These are phyloP conservation scores for Dictyostelium capitatum DNA, from an alignment of 78 protist species.

Conservation along the genomic window DNA sequence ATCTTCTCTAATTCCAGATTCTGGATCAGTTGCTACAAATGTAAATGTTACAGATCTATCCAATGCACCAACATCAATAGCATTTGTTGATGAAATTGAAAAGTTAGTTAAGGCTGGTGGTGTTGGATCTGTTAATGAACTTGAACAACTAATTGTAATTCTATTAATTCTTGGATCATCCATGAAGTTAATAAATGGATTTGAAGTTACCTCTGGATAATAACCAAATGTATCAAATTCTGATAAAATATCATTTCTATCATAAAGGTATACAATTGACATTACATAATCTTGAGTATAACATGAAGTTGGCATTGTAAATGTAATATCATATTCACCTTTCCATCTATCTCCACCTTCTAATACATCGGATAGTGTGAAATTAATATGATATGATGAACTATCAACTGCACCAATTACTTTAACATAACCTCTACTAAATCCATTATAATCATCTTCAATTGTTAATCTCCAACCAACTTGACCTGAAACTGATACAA, in stretches of 20 bases:
- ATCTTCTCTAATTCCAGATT: neutral
- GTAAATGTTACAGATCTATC: neutral
- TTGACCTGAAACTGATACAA: neutral
- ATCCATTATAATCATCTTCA: constrained; percentile 6
- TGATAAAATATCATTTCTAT: neutral
- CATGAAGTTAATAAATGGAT: constrained; percentile 2
- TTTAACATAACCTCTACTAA: neutral
- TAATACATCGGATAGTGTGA: neutral
- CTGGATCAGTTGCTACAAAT: neutral
- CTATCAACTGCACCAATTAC: neutral
- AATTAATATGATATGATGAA: neutral
- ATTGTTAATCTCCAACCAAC: neutral
- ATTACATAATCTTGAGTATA: neutral
- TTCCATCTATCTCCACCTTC: neutral
- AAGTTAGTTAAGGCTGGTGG: neutral
- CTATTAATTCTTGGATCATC: neutral
- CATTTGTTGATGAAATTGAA: neutral
- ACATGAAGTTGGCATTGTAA: neutral
- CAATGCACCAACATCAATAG: neutral
- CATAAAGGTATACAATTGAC: neutral
- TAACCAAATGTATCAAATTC: neutral
- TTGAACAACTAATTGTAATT: neutral
- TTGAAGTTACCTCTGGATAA: neutral
- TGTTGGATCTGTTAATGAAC: neutral
- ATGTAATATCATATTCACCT: constrained; percentile 1